Percentiles rank a stretch among this genome's conserved stretches.
Evolutionary conservation across 768 basidiomycete species (phyloP).

Genomic region (Termitomyces sp.): DNA sequence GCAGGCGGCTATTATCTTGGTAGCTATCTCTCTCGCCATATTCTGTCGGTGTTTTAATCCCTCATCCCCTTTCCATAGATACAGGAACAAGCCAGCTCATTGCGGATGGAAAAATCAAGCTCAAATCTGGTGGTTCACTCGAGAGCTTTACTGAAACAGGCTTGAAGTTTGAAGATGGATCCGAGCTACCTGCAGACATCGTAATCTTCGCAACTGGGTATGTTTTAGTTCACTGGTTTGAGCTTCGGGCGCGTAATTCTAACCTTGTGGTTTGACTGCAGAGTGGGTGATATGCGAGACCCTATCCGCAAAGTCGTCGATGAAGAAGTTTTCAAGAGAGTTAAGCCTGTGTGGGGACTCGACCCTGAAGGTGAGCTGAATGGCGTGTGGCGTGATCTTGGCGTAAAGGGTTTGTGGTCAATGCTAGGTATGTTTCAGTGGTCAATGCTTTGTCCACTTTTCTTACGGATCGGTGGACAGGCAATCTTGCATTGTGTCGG

Average conservation of each 20-base stretch:
- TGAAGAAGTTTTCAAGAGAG: slow-evolving; percentile 30
- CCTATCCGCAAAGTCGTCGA: slow-evolving; percentile 37
- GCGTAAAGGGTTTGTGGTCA: slow-evolving; percentile 47
- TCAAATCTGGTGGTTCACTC: slow-evolving; percentile 50
- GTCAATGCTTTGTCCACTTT: background rate
- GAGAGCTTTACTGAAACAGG: slow-evolving; percentile 34
- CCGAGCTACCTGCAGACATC: slow-evolving; percentile 14
- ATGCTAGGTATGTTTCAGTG: slow-evolving; percentile 41
- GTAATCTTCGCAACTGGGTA: slow-evolving; percentile 43
- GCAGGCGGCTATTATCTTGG: slow-evolving; percentile 69
- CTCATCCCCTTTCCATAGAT: background rate
- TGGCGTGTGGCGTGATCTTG: slow-evolving; percentile 42
- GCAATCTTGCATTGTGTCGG: slow-evolving; percentile 49
- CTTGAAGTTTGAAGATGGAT: slow-evolving; percentile 40
- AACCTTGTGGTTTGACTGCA: slow-evolving; percentile 12
- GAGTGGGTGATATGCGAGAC: slow-evolving; percentile 35
- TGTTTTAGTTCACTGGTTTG: background rate
- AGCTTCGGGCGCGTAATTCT: background rate
- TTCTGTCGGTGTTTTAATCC: no score
- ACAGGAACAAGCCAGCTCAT: slow-evolving; percentile 34
- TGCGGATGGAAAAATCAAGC: slow-evolving; percentile 59
- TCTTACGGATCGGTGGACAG: slow-evolving; percentile 14
- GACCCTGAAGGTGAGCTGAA: slow-evolving; percentile 56
- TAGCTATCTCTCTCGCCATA: slow-evolving; percentile 17
- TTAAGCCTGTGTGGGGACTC: slow-evolving; percentile 56